Conservation (phyloP, 805 yeast species). For the Candida silvatica region DNA sequence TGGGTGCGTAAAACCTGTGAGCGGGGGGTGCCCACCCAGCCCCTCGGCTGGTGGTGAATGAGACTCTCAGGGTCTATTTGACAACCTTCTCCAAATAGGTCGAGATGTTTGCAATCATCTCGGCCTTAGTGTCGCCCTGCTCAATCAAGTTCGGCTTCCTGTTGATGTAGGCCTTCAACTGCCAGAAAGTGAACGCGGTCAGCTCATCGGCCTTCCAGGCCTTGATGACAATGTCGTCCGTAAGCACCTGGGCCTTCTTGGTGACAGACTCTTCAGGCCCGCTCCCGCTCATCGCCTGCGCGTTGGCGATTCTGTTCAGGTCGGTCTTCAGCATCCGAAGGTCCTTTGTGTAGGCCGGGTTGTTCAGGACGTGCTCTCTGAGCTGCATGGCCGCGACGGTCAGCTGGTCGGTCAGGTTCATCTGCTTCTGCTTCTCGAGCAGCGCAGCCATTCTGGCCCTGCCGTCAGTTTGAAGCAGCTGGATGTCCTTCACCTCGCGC, state of each 20-base stretch:
- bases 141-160: conserved; percentile 27
- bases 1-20: no score
- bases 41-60: no score
- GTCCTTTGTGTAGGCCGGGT: conserved; percentile 1
- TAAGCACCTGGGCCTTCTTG: conserved; percentile 13
- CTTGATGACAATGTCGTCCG: conserved; percentile 31
- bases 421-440: conserved; percentile 10
- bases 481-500: conserved; percentile 25
- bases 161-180: conserved; percentile 31
- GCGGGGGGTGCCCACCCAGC: no score
- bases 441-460: no score
- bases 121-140: conserved; percentile 32
- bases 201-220: conserved; percentile 32
- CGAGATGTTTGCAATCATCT: conserved; percentile 32
- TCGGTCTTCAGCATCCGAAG: conserved; percentile 13
- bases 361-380: conserved; percentile 6
- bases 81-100: conserved; percentile 11
- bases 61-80: no score
- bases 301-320: conserved; percentile 17
- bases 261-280: conserved; percentile 10
- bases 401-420: conserved; percentile 16
- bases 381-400: conserved; percentile 9
- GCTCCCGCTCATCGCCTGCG: no score
- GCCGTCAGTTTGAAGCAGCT: conserved; percentile 4
- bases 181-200: conserved; percentile 30